Percentiles rank a stretch among this genome's conserved stretches.
Evolutionary conservation across 2,329 filamentous ascomycete species (phyloP).

Genomic region (Plectosphaerella sp.): DNA sequence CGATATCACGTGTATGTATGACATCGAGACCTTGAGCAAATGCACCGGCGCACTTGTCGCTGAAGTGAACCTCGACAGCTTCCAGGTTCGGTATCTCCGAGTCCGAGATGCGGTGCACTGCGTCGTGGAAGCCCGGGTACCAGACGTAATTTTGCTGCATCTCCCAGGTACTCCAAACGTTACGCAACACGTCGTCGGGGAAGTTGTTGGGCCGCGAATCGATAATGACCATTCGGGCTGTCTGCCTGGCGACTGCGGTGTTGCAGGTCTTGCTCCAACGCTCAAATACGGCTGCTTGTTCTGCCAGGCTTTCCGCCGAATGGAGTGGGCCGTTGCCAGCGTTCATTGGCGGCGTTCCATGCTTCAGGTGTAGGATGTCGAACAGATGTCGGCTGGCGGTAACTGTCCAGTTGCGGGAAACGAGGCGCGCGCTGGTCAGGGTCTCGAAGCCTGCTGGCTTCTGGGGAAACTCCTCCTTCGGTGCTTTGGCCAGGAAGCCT

Average conservation of each 20-base stretch:
- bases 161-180: background rate
- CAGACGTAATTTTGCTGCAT: background rate
- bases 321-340: background rate
- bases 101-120: slow-evolving; percentile 5
- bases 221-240: slow-evolving; percentile 11
- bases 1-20: background rate
- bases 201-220: slow-evolving; percentile 9
- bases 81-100: slow-evolving; percentile 7
- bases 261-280: slow-evolving; percentile 2
- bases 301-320: background rate
- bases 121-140: slow-evolving; percentile 1
- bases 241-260: background rate
- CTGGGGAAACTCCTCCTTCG: too few relatives aligned
- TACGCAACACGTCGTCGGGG: background rate
- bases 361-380: too few relatives aligned
- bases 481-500: too few relatives aligned
- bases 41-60: slow-evolving; percentile 1
- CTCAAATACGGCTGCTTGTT: background rate
- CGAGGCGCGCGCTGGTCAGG: too few relatives aligned
- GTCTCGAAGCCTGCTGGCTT: too few relatives aligned
- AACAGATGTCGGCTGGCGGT: too few relatives aligned
- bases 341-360: background rate
- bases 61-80: slow-evolving; percentile 6
- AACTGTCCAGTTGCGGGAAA: too few relatives aligned
- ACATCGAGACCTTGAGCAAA: background rate